Evolutionary conservation across 441 rosid genomes (phyloP).

Genomic region (Adansonia gregorii): DNA sequence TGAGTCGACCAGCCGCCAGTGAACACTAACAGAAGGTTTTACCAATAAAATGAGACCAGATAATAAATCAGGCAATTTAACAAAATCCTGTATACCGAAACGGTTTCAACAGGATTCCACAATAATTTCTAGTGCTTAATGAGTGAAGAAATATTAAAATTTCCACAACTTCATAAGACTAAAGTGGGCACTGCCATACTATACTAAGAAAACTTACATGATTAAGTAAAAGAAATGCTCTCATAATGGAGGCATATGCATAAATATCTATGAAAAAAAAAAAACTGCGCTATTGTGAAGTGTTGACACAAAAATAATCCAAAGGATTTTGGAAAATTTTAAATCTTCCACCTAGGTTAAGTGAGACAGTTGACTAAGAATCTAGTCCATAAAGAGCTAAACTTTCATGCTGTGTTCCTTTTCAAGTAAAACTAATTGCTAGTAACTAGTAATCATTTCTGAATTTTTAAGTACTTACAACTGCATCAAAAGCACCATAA

Average conservation of each 20-base stretch:
- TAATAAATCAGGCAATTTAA: slow-evolving; percentile 1
- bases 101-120: not conserved
- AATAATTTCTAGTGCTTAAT: not conserved
- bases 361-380: not conserved
- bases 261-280: not conserved
- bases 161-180: not conserved
- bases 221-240: not conserved
- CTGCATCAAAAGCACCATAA: slow-evolving; percentile 86
- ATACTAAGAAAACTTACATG: not conserved
- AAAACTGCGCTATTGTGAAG: not conserved
- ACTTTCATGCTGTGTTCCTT: not conserved
- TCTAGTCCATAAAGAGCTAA: not conserved
- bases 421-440: slow-evolving; percentile 11
- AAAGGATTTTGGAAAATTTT: not conserved
- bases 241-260: not conserved
- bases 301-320: not conserved
- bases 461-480: slow-evolving; percentile 55
- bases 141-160: not conserved
- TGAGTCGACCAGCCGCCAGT: slow-evolving; percentile 69
- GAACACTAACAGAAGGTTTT: slow-evolving; percentile 62
- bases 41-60: slow-evolving; percentile 18
- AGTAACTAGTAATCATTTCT: slow-evolving; percentile 12
- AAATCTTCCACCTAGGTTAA: not conserved
- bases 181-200: not conserved
- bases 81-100: not conserved